These are phyloP conservation scores for Tulasnella sp. DNA, from an alignment of 768 basidiomycete genomes.

Conservation along the genomic window DNA sequence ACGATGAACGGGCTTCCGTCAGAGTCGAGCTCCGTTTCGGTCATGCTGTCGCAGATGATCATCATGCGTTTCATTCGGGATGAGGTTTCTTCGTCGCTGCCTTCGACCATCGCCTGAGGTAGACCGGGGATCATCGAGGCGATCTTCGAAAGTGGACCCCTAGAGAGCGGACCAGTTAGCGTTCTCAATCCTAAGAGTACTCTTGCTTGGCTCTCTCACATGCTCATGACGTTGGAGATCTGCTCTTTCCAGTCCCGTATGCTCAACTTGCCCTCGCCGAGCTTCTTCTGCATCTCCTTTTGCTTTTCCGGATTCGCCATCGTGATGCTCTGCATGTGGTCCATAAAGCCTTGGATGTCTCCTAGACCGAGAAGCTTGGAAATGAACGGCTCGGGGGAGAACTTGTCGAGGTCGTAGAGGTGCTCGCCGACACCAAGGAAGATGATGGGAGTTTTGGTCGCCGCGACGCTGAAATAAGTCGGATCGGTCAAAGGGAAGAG, in stretches of 20 bases:
- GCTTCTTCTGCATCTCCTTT: conserved; percentile 96
- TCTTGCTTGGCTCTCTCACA: conserved; percentile 48
- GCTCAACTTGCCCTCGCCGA: conserved; percentile 93
- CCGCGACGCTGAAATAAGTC: conserved; percentile 69
- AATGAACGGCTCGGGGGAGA: conserved; percentile 93
- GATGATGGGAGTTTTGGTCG: conserved; percentile 95
- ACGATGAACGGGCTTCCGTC: conserved; percentile 82
- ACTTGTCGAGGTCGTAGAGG: conserved; percentile 91
- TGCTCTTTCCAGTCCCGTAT: conserved; percentile 98
- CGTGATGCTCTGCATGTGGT: conserved; percentile 96
- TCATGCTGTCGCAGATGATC: conserved; percentile 98
- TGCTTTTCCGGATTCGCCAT: conserved; percentile 92
- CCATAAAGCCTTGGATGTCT: conserved; percentile 94
- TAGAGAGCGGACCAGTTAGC: conserved; percentile 31
- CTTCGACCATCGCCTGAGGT: conserved; percentile 82
- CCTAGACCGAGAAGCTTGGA: conserved; percentile 93
- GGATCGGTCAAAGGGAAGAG: not conserved
- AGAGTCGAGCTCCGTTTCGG: conserved; percentile 83
- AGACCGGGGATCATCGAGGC: conserved; percentile 98
- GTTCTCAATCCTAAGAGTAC: conserved; percentile 21
- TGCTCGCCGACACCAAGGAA: conserved; percentile 98
- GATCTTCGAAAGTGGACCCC: conserved; percentile 98
- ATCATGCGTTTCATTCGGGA: conserved; percentile 94
- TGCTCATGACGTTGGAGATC: conserved; percentile 94
- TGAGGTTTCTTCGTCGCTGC: conserved; percentile 88